Evolutionary conservation across 129 eudicot genomes (phyloP).

Genomic region (Erigeron canadensis): DNA sequence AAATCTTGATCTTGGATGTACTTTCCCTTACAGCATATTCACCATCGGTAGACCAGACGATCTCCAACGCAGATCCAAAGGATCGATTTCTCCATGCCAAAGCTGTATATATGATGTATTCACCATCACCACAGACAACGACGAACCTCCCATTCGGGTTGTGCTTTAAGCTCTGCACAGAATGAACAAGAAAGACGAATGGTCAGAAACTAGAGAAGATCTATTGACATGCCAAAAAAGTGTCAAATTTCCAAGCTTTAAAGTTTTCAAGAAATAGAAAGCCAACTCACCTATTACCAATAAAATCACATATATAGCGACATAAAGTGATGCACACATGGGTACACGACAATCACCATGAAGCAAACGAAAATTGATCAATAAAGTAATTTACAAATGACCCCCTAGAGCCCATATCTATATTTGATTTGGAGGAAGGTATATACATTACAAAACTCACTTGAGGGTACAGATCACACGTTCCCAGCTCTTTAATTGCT

Average conservation of each 20-base stretch:
- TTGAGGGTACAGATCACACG: conserved; percentile 94
- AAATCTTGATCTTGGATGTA: conserved; percentile 88
- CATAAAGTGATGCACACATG: conserved; percentile 17
- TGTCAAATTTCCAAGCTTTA: conserved; percentile 3
- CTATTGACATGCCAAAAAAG: conserved; percentile 4
- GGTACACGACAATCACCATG: neutral
- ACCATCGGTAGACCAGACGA: conserved; percentile 96
- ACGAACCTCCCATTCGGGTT: conserved; percentile 98
- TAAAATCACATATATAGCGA: conserved; percentile 2
- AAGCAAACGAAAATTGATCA: neutral
- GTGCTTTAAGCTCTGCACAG: conserved; percentile 85
- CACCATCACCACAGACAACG: conserved; percentile 98
- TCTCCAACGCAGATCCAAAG: conserved; percentile 95
- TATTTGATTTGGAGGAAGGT: too few relatives aligned
- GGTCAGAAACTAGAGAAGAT: neutral
- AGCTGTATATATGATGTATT: conserved; percentile 93
- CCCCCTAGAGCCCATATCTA: too few relatives aligned
- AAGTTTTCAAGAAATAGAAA: conserved; percentile 9
- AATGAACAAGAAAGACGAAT: conserved; percentile 6
- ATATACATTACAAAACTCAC: conserved; percentile 31
- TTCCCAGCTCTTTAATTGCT: conserved; percentile 93
- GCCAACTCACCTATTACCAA: neutral
- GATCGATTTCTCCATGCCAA: conserved; percentile 99
- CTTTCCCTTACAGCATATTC: conserved; percentile 98
- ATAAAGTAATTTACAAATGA: conserved; percentile 3